Evolutionary conservation across 495 filamentous ascomycete species (phyloP), one percentile per base, ranked within the genome.

Genomic region (Xylaria scruposa): DNA sequence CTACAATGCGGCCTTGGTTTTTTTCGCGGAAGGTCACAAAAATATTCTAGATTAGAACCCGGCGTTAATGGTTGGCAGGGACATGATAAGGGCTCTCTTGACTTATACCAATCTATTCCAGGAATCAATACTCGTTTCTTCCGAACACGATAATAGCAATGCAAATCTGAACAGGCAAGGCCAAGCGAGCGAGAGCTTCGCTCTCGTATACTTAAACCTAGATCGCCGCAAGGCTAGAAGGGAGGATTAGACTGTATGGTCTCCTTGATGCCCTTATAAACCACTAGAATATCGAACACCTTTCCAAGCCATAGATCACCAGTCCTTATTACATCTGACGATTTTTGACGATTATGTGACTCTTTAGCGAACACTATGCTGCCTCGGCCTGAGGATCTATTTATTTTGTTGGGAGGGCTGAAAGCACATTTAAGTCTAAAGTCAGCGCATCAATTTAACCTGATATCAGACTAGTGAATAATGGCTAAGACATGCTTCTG

Each of bases 1-100:
- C 42, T 17, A 21, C 4, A 29, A 40, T 40, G 13, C 36, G 5
- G 13, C 17, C 12, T 7, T 7, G 31, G 29, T 59, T n/a, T 31
- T 62, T 44, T 44, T 44, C n/a, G 1, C 19, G 21, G 36, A 38
- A 24, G 9, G 33, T 29, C 60, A 61, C n/a, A 12, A 44, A 24
- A 44, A 62, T 24, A 44, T 63, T n/a, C 19, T 15, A 29, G n/a
- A 63, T 63, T 63, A 44, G 38, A 63, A 63, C 26, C 21, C 19
- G 60, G 60, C 38, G 60, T 63, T 63, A 10, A n/a, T 29, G 60
- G 60, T 63, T n/a, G 60, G 38, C 60, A 63, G 2, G 2, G n/a
- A 24, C 3, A 40, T 13, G 36, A 44, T 29, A 44, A 44, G 58
- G 38, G 15, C 24, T 29, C 26, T 56, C 15, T 56, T 38, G 10